Percentiles rank a stretch among this genome's conserved stretches.
phyloP scores from a whole-genome alignment of 2,329 filamentous ascomycete species.

The Trichoderma breve region DNA sequence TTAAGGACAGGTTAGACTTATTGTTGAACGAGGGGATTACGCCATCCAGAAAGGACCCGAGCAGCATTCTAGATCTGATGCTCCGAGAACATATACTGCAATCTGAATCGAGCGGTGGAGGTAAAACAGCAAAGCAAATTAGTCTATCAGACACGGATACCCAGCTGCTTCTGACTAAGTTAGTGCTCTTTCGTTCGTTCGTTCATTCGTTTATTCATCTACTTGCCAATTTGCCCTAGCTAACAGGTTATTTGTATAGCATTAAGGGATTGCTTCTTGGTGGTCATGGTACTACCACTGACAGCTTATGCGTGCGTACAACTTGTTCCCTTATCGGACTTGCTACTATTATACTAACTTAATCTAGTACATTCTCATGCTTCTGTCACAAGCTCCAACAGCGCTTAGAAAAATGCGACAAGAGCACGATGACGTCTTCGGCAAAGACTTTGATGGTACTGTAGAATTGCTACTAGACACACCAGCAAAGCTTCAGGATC shows the following conservation, averaged over 20 bases:
- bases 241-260: neutral
- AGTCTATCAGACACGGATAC: neutral
- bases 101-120: neutral
- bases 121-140: neutral
- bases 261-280: neutral
- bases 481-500: neutral
- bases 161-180: neutral
- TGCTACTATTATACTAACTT: neutral
- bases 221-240: neutral
- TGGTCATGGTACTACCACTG: neutral
- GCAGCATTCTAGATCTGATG: conserved; percentile 27
- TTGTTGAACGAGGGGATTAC: conserved; percentile 22
- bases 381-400: neutral
- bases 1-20: conserved; percentile 17
- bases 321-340: no score
- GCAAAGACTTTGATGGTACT: neutral
- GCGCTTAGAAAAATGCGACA: neutral
- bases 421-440: neutral
- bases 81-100: conserved; percentile 23
- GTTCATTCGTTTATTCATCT: neutral
- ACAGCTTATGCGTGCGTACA: neutral
- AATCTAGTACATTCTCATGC: neutral
- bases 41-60: conserved; percentile 22
- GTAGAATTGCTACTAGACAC: neutral
- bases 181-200: neutral